A percentile compares a stretch with the other conserved stretches of the same genome.
Conservation (phyloP, 495 filamentous ascomycete species). For the Bacidia gigantensis region DNA sequence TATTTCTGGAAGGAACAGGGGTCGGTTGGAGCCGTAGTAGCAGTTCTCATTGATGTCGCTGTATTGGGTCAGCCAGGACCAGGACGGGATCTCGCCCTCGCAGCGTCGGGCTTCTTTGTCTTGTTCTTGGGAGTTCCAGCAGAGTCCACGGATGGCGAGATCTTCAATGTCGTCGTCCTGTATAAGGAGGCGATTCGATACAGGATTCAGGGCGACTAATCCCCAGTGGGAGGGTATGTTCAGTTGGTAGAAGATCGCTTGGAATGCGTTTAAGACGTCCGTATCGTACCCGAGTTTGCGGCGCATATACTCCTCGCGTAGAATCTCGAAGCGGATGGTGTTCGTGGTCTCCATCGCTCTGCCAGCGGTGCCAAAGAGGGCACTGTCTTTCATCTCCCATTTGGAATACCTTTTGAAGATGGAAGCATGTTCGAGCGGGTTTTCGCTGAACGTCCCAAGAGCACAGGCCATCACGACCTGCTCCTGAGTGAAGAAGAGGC, state of each 20-base stretch:
- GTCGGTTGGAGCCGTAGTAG: too few relatives aligned
- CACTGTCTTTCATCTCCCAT: neutral
- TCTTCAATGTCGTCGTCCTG: neutral
- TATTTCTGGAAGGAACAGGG: too few relatives aligned
- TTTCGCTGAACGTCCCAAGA: neutral
- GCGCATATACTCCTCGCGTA: neutral
- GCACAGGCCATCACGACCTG: neutral
- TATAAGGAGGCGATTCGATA: too few relatives aligned
- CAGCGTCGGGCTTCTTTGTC: neutral
- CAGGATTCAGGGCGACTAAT: neutral
- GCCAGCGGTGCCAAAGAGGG: neutral
- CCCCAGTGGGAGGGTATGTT: neutral
- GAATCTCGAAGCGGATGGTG: neutral
- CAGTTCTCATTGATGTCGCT: too few relatives aligned
- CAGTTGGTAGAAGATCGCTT: neutral
- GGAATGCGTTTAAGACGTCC: neutral
- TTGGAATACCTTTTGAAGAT: neutral
- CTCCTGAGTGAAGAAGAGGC: neutral
- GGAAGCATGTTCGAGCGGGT: neutral
- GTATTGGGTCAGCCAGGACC: neutral
- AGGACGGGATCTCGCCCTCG: neutral
- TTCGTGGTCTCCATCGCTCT: neutral
- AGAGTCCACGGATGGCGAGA: neutral
- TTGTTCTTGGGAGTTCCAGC: neutral
- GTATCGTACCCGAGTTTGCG: neutral